Evolutionary conservation across 352 stramenopile species (phyloP), one percentile per base, ranked within the genome.

Genomic region (Globisporangium paddicum): DNA sequence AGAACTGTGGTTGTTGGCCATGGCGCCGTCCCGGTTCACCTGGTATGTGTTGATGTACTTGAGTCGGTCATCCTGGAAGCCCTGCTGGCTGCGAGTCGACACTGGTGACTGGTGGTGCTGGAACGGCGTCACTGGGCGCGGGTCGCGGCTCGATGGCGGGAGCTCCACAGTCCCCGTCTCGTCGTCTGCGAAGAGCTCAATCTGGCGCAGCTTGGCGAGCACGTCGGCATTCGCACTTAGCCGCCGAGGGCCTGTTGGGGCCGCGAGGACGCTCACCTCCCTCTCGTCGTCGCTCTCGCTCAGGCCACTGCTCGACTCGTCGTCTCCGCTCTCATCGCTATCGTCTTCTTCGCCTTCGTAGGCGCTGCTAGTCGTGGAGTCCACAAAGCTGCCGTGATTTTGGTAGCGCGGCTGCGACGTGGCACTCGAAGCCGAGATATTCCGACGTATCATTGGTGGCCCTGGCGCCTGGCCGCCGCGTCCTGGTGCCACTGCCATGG

Each of bases 41-140:
- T 67, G 63, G 65, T 82, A 82, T 1, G 72, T 75, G 66, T 79
- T 85, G 53, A 83, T 81, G 60, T 88, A 88, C 68, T 86, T 86
- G 25, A 85, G 70, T 14, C 75, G 77, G 60, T 89, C 76, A 11
- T 79, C 55, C 42, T 83, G 72, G 40, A 84, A 77, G 10, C 75
- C 62, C 21, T 75, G 62, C 11, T 72, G 45, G 30, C 71, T 14
- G 59, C n/a, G 6, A 6, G 28, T 50, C 25, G 26, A 46, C 4
- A n/a, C n/a, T n/a, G n/a, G n/a, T n/a, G n/a, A n/a, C n/a, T n/a
- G n/a, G n/a, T n/a, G n/a, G n/a, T n/a, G n/a, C n/a, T n/a, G n/a
- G n/a, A n/a, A n/a, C n/a, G n/a, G n/a, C n/a, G n/a, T n/a, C n/a
- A n/a, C n/a, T n/a, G n/a, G n/a, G n/a, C n/a, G n/a, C n/a, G n/a